Evolutionary conservation across 148 eudicot species (phyloP), one percentile per base, ranked within the genome.

Genomic region (Hydrangea macrophylla): DNA sequence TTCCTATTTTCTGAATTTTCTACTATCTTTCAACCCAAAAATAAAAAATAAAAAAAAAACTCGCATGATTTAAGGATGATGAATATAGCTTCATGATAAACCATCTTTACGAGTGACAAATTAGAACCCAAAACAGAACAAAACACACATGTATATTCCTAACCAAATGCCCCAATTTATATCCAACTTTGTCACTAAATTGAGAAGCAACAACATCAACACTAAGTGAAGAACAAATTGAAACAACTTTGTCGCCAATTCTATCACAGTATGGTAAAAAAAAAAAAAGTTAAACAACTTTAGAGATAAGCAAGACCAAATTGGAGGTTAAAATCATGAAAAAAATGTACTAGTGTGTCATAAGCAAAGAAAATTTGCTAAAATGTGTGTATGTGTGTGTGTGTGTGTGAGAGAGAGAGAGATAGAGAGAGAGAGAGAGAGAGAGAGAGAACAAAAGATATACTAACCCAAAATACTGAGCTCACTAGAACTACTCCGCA

Each of bases 401-500:
- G n/a, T n/a, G n/a, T n/a, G n/a, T n/a, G n/a, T n/a, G n/a, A n/a
- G n/a, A n/a, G n/a, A n/a, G n/a, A n/a, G n/a, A n/a, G n/a, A n/a
- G n/a, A 42, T 15, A 42, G 48, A 0, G 18, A 1, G 48, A 10
- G 48, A 0, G 48, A 10, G 48, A 61, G 31, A 27, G 51, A 36
- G 40, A 22, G 12, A 68, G 71, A 57, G 54, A 27, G 33, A 6
- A 9, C n/a, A 62, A 8, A 28, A 64, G 45, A 63, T 48, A 11
- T 33, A 63, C 68, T 24, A 64, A 74, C 76, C 63, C 69, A 74
- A 57, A n/a, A 23, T 64, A 13, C 51, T 74, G 81, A 77, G 68
- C 65, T 68, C 72, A 55, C 60, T 50, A 20, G 57, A 82, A 76
- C 86, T 37, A 79, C 80, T 63, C 78, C 80, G 78, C 67, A 55